Percentiles rank a stretch among this genome's conserved stretches.
phyloP scores from a whole-genome alignment of 2,329 filamentous ascomycete species.

The Periconia sp. region DNA sequence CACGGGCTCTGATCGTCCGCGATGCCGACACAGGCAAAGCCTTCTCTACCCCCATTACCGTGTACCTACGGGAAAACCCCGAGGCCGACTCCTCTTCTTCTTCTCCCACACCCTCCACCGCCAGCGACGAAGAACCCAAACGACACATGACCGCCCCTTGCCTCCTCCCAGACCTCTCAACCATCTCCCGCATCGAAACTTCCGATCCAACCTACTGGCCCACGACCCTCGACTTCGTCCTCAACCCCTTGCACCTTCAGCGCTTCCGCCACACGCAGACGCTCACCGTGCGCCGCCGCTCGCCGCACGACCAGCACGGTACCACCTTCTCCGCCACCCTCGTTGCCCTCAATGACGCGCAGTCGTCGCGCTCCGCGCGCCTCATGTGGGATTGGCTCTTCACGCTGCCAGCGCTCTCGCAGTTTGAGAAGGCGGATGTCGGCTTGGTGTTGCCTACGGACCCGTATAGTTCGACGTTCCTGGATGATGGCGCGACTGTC shows the following conservation, averaged over 20 bases:
- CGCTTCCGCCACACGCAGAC: constrained; percentile 72
- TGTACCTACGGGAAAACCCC: constrained; percentile 57
- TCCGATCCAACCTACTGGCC: constrained; percentile 75
- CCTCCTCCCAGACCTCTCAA: constrained; percentile 64
- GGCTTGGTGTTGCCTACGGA: constrained; percentile 46
- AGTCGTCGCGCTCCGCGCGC: constrained; percentile 38
- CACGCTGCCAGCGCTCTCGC: constrained; percentile 56
- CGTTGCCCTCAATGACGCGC: constrained; percentile 67
- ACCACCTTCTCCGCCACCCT: constrained; percentile 74
- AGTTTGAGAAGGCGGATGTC: constrained; percentile 61
- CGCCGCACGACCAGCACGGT: constrained; percentile 57
- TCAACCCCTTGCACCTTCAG: constrained; percentile 61
- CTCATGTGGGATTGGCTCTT: constrained; percentile 76
- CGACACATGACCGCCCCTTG: constrained; percentile 54
- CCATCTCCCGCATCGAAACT: constrained; percentile 64
- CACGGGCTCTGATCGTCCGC: constrained; percentile 82
- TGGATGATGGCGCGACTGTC: constrained; percentile 59
- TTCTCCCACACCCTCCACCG: neutral
- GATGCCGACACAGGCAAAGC: constrained; percentile 84
- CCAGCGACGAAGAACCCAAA: constrained; percentile 20
- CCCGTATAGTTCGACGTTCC: constrained; percentile 48
- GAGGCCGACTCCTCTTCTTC: neutral
- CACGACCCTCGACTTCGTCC: constrained; percentile 71
- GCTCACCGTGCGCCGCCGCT: constrained; percentile 72
- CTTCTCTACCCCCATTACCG: constrained; percentile 69